Evolutionary conservation across 768 basidiomycete species (phyloP), one percentile per base, ranked within the genome.

Genomic region (Strobilomyces echinocephalus): DNA sequence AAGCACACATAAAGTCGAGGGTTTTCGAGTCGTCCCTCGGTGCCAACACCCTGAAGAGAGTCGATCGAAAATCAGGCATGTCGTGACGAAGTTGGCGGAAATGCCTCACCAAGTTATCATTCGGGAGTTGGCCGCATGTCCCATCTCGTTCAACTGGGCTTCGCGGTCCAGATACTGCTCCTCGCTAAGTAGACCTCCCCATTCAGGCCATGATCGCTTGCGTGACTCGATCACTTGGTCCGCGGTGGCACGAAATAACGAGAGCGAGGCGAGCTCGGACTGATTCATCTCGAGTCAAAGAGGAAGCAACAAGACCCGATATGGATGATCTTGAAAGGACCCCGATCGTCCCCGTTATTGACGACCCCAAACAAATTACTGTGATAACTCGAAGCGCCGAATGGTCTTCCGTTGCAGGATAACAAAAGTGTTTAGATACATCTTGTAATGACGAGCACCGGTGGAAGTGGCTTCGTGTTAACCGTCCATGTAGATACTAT

Each of bases 1-100:
- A 84, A 18, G 83, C 76, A 60, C 77, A 83, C 60, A 79, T 63
- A 60, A 84, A 85, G 47, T 81, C 74, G 5, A 83, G 56, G 2
- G 80, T 76, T 5, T 68, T 65, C 0, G 82, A 78, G 50, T 80
- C 65, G 45, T 72, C 69, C 44, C 82, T 71, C 2, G 78, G 79
- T 31, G 78, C 81, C 14, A 87, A 69, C 8, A 86, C 78, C 84
- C 84, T 85, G 43, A 36, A 24, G 21, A 18, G 45, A 18, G 8
- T 34, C 20, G 5, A 24, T 24, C 24, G 4, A 24, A 24, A 24
- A 24, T 24, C 24, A 24, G 24, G 24, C 2, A 24, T 24, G 24
- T 24, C 24, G 24, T 24, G 24, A 24, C 24, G 36, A 21, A 8
- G 41, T 46, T 53, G 30, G 28, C 21, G n/a, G 12, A 30, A 20